phyloP scores from a whole-genome alignment of 1,139 yeast genomes.

The Suhomyces choctaworum region DNA sequence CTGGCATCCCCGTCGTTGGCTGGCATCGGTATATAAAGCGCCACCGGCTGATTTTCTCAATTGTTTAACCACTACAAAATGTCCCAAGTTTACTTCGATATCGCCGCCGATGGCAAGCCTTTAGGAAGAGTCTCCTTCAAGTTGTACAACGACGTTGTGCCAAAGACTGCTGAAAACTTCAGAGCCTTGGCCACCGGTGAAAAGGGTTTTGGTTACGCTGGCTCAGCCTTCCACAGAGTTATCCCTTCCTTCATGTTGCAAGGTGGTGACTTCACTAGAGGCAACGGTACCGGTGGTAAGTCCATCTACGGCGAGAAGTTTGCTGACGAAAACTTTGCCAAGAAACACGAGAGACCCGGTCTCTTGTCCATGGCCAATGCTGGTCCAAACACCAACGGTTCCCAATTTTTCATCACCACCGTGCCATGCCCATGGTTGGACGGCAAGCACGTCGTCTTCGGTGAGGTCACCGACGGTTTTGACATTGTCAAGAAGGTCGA shows the following conservation, averaged over 20 bases:
- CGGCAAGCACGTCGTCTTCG: conserved; percentile 98
- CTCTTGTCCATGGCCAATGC: conserved; percentile 98
- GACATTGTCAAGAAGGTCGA: conserved; percentile 93
- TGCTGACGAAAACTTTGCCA: conserved; percentile 91
- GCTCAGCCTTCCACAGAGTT: conserved; percentile 96
- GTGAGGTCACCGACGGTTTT: conserved; percentile 90
- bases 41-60: conserved; percentile 4
- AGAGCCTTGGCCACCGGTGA: conserved; percentile 96
- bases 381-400: conserved; percentile 99
- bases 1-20: not conserved
- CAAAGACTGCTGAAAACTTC: conserved; percentile 98
- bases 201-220: conserved; percentile 93
- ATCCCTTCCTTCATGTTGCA: conserved; percentile 98
- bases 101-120: conserved; percentile 62
- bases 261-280: conserved; percentile 97
- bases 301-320: conserved; percentile 96
- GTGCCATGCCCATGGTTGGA: conserved; percentile 96
- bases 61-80: conserved; percentile 22
- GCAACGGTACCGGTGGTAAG: conserved; percentile 98
- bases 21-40: conserved; percentile 4
- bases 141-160: conserved; percentile 91
- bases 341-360: conserved; percentile 90
- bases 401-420: conserved; percentile 98
- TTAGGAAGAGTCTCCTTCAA: conserved; percentile 79
- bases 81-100: conserved; percentile 75